Evolutionary conservation across 805 yeast species (phyloP).

Genomic region (Ogataea philodendri): DNA sequence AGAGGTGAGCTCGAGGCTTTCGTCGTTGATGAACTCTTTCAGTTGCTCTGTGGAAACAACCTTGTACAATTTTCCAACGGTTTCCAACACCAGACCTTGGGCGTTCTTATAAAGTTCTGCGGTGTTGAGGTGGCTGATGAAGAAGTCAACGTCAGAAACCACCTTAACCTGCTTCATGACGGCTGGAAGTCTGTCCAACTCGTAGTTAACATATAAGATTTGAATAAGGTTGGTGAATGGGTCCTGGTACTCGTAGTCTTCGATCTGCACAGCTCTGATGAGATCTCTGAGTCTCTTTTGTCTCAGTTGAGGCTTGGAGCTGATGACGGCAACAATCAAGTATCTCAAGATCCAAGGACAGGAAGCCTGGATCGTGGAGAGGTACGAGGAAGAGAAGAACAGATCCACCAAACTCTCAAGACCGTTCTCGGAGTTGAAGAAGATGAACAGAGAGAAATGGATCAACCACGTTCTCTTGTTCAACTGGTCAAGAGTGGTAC

Average conservation of each 20-base stretch:
- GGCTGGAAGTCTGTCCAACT: conserved; percentile 50
- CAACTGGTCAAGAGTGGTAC: conserved; percentile 56
- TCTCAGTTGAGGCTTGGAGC: conserved; percentile 35
- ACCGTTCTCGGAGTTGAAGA: conserved; percentile 52
- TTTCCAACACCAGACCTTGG: conserved; percentile 24
- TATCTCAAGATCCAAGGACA: conserved; percentile 72
- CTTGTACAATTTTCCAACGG: conserved; percentile 28
- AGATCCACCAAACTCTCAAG: conserved; percentile 54
- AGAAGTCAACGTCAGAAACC: conserved; percentile 54
- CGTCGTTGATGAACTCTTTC: conserved; percentile 29
- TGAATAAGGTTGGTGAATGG: conserved; percentile 59
- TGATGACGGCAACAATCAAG: conserved; percentile 57
- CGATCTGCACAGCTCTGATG: conserved; percentile 56
- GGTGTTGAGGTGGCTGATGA: conserved; percentile 45
- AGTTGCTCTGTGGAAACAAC: conserved; percentile 23
- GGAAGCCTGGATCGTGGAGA: conserved; percentile 66
- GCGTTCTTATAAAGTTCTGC: conserved; percentile 25
- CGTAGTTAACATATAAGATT: conserved; percentile 56
- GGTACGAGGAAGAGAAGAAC: conserved; percentile 56
- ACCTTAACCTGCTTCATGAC: conserved; percentile 48
- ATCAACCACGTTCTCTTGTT: conserved; percentile 66
- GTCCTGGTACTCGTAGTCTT: conserved; percentile 62
- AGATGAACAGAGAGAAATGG: conserved; percentile 68
- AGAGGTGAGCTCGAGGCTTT: conserved; percentile 10
- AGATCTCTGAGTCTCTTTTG: conserved; percentile 58